phyloP scores from a whole-genome alignment of 1,284 basidiomycete genomes.

The Austroboletus olivaceoglutinosus region DNA sequence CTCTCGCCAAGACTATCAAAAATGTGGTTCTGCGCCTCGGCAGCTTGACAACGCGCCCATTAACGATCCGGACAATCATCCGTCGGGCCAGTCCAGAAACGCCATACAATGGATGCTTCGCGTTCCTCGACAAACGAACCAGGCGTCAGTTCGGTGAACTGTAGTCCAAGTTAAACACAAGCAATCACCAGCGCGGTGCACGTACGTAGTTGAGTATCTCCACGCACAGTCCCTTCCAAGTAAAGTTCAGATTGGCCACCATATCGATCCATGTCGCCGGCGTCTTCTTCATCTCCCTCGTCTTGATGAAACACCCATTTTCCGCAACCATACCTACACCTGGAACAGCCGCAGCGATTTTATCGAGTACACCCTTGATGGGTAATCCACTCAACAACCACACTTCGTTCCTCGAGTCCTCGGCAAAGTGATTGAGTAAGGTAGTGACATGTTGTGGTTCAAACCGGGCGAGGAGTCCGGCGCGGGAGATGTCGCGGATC shows the following conservation, averaged over 20 bases:
- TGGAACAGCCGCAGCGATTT: slow-evolving; percentile 57
- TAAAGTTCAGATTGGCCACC: slow-evolving; percentile 74
- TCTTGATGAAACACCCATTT: slow-evolving; percentile 84
- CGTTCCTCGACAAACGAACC: slow-evolving; percentile 83
- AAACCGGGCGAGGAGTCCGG: slow-evolving; percentile 43
- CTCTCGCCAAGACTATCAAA: slow-evolving; percentile 82
- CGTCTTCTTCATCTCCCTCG: slow-evolving; percentile 35
- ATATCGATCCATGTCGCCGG: slow-evolving; percentile 69
- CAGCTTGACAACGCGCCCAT: slow-evolving; percentile 83
- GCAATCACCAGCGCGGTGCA: slow-evolving; percentile 6
- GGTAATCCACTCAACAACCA: slow-evolving; percentile 57
- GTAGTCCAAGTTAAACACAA: not conserved
- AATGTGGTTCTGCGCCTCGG: slow-evolving; percentile 88
- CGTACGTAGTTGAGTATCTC: slow-evolving; percentile 81
- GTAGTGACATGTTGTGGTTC: slow-evolving; percentile 53
- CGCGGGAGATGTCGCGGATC: slow-evolving; percentile 51
- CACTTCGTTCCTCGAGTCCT: slow-evolving; percentile 71
- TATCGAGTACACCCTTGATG: too few species aligned
- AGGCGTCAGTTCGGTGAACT: slow-evolving; percentile 88
- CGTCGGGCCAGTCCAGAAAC: slow-evolving; percentile 67
- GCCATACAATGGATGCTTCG: slow-evolving; percentile 79
- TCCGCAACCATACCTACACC: slow-evolving; percentile 82
- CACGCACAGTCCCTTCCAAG: slow-evolving; percentile 75
- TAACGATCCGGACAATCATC: slow-evolving; percentile 54
- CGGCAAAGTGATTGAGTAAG: slow-evolving; percentile 58